Percentiles rank a stretch among this genome's conserved stretches.
These are phyloP conservation scores for Neocucurbitaria cava DNA, from an alignment of 2,329 filamentous ascomycete genomes.

Conservation along the genomic window DNA sequence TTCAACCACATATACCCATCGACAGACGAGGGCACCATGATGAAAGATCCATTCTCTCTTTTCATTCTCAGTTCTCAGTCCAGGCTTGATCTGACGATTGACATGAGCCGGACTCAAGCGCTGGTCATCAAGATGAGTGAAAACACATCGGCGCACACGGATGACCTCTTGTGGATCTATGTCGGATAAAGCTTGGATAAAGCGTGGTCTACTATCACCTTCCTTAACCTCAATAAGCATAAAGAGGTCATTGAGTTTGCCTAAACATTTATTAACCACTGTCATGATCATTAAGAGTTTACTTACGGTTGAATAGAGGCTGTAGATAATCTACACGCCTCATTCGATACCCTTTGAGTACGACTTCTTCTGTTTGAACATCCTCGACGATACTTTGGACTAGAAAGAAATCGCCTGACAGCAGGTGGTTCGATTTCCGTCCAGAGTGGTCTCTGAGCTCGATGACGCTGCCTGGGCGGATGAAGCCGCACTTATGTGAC, in stretches of 20 bases:
- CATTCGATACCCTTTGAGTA: constrained; percentile 27
- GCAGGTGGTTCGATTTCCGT: background rate
- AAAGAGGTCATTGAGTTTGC: constrained; percentile 18
- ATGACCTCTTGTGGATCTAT: background rate
- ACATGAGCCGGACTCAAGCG: background rate
- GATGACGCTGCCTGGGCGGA: constrained; percentile 12
- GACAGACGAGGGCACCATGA: constrained; percentile 17
- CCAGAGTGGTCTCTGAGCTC: constrained; percentile 20
- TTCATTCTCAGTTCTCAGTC: constrained; percentile 1
- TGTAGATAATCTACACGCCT: constrained; percentile 22
- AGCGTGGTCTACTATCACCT: background rate
- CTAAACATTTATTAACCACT: constrained; percentile 1
- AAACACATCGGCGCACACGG: constrained; percentile 1
- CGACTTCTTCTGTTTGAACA: constrained; percentile 19
- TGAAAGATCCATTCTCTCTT: constrained; percentile 12
- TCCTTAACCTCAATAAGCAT: constrained; percentile 7
- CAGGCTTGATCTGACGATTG: background rate
- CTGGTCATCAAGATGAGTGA: constrained; percentile 1
- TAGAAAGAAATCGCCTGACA: constrained; percentile 31
- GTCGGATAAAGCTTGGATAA: constrained; percentile 6
- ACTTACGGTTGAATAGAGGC: constrained; percentile 27
- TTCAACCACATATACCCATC: constrained; percentile 15
- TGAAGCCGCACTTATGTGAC: background rate
- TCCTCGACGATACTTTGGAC: constrained; percentile 27
- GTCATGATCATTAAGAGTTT: background rate